Evolutionary conservation across 352 stramenopile genomes (phyloP).

Genomic region (Globisporangium emineosum): DNA sequence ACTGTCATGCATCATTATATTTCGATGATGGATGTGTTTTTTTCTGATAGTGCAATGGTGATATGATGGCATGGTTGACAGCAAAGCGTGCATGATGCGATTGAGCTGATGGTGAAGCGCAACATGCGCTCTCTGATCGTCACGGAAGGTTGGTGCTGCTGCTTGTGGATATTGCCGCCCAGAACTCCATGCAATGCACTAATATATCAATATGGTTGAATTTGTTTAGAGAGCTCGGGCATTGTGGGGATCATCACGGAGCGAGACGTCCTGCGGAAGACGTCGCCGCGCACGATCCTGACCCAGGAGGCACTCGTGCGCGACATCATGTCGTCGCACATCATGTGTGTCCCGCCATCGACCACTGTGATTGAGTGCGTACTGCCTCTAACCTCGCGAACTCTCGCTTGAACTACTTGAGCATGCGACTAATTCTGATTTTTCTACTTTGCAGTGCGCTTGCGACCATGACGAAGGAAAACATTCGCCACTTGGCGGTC

Average conservation of each 20-base stretch:
- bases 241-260: slow-evolving; percentile 85
- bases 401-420: neutral
- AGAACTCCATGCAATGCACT: neutral
- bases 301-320: slow-evolving; percentile 55
- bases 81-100: slow-evolving; percentile 74
- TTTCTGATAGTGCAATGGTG: too few relatives aligned
- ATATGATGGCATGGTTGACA: slow-evolving; percentile 16
- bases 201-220: neutral
- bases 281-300: slow-evolving; percentile 44
- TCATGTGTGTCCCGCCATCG: slow-evolving; percentile 80
- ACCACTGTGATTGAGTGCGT: slow-evolving; percentile 82
- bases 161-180: neutral
- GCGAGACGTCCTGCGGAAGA: slow-evolving; percentile 80
- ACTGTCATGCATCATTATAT: too few relatives aligned
- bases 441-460: slow-evolving; percentile 39
- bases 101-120: slow-evolving; percentile 74
- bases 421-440: neutral
- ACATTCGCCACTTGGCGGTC: slow-evolving; percentile 80
- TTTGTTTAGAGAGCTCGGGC: slow-evolving; percentile 38
- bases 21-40: too few relatives aligned
- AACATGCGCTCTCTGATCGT: slow-evolving; percentile 83
- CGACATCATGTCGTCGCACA: slow-evolving; percentile 83
- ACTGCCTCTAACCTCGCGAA: neutral
- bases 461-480: slow-evolving; percentile 86
- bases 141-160: slow-evolving; percentile 40